phyloP scores from a whole-genome alignment of 495 filamentous ascomycete species.

The Sabuloglossum arenarium region DNA sequence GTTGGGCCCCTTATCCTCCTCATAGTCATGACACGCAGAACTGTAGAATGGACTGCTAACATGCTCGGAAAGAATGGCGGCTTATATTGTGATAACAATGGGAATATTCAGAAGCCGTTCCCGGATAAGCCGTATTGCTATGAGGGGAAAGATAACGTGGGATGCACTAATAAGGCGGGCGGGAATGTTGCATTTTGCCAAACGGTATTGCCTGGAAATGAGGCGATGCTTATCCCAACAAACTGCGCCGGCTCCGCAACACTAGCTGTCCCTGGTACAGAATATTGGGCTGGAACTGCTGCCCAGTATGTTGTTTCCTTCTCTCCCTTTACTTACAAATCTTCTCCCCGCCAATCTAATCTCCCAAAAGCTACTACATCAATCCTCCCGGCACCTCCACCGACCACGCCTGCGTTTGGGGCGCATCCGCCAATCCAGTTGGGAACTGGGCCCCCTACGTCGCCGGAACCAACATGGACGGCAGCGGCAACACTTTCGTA shows the following conservation, averaged over 20 bases:
- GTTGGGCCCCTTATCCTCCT: conserved; percentile 11
- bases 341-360: conserved; percentile 6
- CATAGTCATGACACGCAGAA: not conserved
- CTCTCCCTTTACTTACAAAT: not conserved
- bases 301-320: conserved; percentile 37
- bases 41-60: no score
- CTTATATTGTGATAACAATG: conserved; percentile 48
- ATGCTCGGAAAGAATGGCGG: conserved; percentile 36
- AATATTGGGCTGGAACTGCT: conserved; percentile 53
- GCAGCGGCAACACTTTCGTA: conserved; percentile 42
- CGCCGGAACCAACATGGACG: conserved; percentile 51
- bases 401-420: conserved; percentile 51
- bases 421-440: conserved; percentile 35
- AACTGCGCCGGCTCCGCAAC: conserved; percentile 29
- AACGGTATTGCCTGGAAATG: conserved; percentile 68
- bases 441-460: conserved; percentile 75
- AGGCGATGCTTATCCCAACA: conserved; percentile 74
- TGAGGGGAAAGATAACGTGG: conserved; percentile 43
- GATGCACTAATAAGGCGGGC: conserved; percentile 39
- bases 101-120: conserved; percentile 52
- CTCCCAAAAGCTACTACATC: conserved; percentile 42
- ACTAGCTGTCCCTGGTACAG: conserved; percentile 48
- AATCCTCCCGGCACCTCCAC: conserved; percentile 46
- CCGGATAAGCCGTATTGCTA: conserved; percentile 47
- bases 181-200: conserved; percentile 55